These are phyloP conservation scores for Saccharomycodes ludwigii DNA, from an alignment of 805 yeast genomes.

Conservation along the genomic window DNA sequence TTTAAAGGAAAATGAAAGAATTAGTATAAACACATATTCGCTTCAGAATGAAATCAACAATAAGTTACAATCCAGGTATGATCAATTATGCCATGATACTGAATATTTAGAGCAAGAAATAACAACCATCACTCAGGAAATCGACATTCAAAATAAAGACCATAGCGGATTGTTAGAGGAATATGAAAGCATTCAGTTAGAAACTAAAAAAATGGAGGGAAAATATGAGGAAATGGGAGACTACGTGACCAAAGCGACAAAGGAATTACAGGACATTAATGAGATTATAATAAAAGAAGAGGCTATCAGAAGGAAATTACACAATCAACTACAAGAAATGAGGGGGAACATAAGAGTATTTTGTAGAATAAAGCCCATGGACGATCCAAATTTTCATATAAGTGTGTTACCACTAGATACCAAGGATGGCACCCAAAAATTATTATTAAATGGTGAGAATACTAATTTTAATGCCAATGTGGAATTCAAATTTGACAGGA, in stretches of 20 bases:
- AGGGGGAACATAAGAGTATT: constrained; percentile 89
- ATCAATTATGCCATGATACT: constrained; percentile 7
- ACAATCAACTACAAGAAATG: constrained; percentile 67
- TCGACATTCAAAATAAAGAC: constrained; percentile 3
- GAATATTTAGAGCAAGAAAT: constrained; percentile 18
- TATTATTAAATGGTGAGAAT: not conserved
- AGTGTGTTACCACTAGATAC: constrained; percentile 2
- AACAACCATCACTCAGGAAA: constrained; percentile 9
- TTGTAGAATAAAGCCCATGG: constrained; percentile 61
- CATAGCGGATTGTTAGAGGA: constrained; percentile 14
- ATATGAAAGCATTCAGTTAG: constrained; percentile 8
- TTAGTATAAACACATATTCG: too few species aligned
- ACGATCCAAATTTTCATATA: constrained; percentile 9
- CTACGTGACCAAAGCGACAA: constrained; percentile 15
- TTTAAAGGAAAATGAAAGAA: constrained; percentile 1
- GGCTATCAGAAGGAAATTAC: constrained; percentile 45
- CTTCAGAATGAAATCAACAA: not conserved
- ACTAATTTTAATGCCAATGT: constrained; percentile 3
- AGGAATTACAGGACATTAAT: constrained; percentile 21
- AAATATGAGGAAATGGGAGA: constrained; percentile 10
- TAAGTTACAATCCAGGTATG: constrained; percentile 1
- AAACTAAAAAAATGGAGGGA: constrained; percentile 8
- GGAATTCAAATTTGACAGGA: constrained; percentile 61
- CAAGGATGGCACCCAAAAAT: constrained; percentile 6
- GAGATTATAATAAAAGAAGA: constrained; percentile 37